Base-by-base conservation (phyloP, 352 stramenopile species). In the Phytophthora megakarya region DNA sequence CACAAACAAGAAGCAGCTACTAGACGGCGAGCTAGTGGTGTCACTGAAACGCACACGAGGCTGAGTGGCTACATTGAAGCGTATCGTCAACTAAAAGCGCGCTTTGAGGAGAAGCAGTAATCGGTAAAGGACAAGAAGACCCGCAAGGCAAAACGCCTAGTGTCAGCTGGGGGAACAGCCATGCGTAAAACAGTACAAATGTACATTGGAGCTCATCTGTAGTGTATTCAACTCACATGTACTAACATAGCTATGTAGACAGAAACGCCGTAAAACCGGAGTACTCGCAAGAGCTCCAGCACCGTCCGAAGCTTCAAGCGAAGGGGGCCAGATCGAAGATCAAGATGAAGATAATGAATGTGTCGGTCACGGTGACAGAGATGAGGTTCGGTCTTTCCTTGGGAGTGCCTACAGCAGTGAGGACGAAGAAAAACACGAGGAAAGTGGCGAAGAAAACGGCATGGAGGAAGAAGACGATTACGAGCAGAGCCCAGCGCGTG, bases 261-360 rank as follows among this genome's bases (percentile, higher is more conserved):
- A 44, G 18, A 44, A 55, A 32, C 12, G 47, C 21, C 47, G 47
- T 30, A 53, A 53, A 21, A 53, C 30, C n/a, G n/a, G n/a, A n/a
- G n/a, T n/a, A n/a, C n/a, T n/a, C n/a, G n/a, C n/a, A n/a, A n/a
- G n/a, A n/a, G n/a, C n/a, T n/a, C n/a, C n/a, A n/a, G n/a, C n/a
- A n/a, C n/a, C n/a, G n/a, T n/a, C n/a, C n/a, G n/a, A n/a, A n/a
- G n/a, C n/a, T n/a, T n/a, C n/a, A n/a, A n/a, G n/a, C n/a, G n/a
- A n/a, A n/a, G n/a, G n/a, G n/a, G n/a, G n/a, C n/a, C n/a, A n/a
- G n/a, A n/a, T n/a, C n/a, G n/a, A n/a, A n/a, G n/a, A 19, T 25
- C 40, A 32, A 47, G 22, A 47, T n/a, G 3, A 43, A n/a, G 16
- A 23, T 5, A 32, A 54, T 26, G 47, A 54, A 26, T 4, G 19